Percentiles rank a stretch among this genome's conserved stretches.
Conservation (phyloP, 1,139 yeast genomes). For the Magnusiomyces clavatus region DNA sequence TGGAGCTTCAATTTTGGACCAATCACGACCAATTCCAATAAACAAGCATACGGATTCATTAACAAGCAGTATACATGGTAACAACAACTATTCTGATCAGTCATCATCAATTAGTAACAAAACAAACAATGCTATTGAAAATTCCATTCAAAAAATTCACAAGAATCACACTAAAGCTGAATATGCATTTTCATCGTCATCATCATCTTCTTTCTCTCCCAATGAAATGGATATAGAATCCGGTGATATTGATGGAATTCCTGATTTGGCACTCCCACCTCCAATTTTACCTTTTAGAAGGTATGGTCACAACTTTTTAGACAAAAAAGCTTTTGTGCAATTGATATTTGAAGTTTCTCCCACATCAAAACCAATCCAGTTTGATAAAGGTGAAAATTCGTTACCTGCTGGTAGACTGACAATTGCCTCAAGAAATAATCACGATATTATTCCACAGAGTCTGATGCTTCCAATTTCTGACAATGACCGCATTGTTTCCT, state of each 20-base stretch:
- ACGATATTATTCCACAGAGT: conserved; percentile 73
- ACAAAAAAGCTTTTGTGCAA: conserved; percentile 78
- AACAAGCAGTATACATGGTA: background rate
- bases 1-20: conserved; percentile 14
- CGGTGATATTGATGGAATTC: conserved; percentile 59
- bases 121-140: background rate
- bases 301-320: conserved; percentile 92
- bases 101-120: background rate
- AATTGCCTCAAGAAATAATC: conserved; percentile 50
- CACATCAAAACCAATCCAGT: conserved; percentile 26
- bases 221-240: conserved; percentile 25
- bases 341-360: conserved; percentile 53
- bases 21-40: conserved; percentile 16
- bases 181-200: background rate
- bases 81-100: background rate
- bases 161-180: no score
- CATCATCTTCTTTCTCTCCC: conserved; percentile 3
- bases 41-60: conserved; percentile 2
- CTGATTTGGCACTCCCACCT: conserved; percentile 88
- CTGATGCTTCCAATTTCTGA: conserved; percentile 72
- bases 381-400: conserved; percentile 31
- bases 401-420: conserved; percentile 55
- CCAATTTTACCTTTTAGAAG: conserved; percentile 89
- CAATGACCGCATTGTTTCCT: conserved; percentile 63
- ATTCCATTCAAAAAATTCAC: no score